phyloP scores from a whole-genome alignment of 345 rosid genomes.

The Eucalyptus marginata region DNA sequence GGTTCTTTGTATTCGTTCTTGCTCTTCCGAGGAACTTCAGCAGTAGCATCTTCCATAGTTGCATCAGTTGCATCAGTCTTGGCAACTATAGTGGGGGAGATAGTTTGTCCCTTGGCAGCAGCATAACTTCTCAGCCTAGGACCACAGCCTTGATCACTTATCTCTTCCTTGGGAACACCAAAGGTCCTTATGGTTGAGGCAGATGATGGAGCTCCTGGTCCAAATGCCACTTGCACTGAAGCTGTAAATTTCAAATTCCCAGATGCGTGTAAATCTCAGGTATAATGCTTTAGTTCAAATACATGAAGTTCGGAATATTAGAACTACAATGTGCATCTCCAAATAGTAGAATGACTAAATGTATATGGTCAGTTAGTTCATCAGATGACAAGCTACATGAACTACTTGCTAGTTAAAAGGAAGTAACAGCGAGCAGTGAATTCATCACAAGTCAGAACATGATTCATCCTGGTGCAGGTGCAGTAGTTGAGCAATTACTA shows the following conservation, averaged over 20 bases:
- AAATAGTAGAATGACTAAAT: neutral
- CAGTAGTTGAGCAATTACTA: neutral
- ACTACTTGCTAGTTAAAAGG: neutral
- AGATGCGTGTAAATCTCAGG: neutral
- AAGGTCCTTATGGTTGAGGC: conserved; percentile 17
- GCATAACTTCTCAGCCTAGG: neutral
- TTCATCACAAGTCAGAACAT: neutral
- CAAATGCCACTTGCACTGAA: conserved; percentile 37
- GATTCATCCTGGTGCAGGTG: neutral
- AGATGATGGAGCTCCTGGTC: conserved; percentile 16
- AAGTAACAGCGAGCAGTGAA: neutral
- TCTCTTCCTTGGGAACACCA: conserved; percentile 10
- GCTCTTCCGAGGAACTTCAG: neutral
- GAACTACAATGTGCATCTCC: neutral
- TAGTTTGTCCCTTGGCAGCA: neutral
- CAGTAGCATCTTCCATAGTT: neutral
- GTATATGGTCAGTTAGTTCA: neutral
- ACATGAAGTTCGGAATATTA: neutral
- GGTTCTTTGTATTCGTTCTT: conserved; percentile 33
- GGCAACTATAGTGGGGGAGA: neutral
- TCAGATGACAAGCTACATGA: neutral
- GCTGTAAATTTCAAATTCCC: conserved; percentile 17
- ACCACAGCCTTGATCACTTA: conserved; percentile 4
- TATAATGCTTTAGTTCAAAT: neutral
- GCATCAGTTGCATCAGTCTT: neutral